A percentile compares a stretch with the other conserved stretches of the same genome.
Evolutionary conservation across 306 rosid genomes (phyloP).

Genomic region (Pyrus communis): DNA sequence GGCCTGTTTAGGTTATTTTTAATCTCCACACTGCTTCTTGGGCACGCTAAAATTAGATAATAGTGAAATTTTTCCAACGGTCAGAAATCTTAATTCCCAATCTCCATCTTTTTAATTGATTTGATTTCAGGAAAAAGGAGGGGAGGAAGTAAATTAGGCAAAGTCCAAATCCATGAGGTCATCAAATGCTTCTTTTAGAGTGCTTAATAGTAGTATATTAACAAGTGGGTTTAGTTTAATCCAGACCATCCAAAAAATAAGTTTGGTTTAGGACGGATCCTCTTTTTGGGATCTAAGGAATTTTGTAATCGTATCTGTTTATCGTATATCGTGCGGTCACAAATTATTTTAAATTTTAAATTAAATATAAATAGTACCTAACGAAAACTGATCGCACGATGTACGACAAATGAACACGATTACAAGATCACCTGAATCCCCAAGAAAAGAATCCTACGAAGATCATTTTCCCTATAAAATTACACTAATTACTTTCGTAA

Average conservation of each 20-base stretch:
- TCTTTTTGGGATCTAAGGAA: accelerated
- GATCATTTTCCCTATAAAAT: too few relatives aligned
- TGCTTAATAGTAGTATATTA: neutral
- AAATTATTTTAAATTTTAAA: too few relatives aligned
- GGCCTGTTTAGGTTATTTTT: neutral
- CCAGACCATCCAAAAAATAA: neutral
- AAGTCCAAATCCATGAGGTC: neutral
- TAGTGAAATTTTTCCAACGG: neutral
- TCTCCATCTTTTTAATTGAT: neutral
- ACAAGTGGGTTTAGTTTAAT: neutral
- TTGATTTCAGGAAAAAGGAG: neutral
- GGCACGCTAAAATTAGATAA: neutral
- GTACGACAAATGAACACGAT: too few relatives aligned
- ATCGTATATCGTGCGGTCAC: accelerated
- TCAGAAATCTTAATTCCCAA: neutral
- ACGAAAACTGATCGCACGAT: too few relatives aligned
- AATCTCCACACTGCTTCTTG: neutral
- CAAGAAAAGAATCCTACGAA: too few relatives aligned
- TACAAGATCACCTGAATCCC: accelerated
- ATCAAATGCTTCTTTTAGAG: neutral
- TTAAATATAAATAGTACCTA: too few relatives aligned
- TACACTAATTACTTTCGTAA: too few relatives aligned
- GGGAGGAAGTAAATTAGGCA: neutral
- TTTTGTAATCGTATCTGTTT: too few relatives aligned
- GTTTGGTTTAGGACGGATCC: neutral